These are phyloP conservation scores for Hordeum vulgare DNA, from an alignment of 176 grass and related monocot genomes.

Conservation along the genomic window DNA sequence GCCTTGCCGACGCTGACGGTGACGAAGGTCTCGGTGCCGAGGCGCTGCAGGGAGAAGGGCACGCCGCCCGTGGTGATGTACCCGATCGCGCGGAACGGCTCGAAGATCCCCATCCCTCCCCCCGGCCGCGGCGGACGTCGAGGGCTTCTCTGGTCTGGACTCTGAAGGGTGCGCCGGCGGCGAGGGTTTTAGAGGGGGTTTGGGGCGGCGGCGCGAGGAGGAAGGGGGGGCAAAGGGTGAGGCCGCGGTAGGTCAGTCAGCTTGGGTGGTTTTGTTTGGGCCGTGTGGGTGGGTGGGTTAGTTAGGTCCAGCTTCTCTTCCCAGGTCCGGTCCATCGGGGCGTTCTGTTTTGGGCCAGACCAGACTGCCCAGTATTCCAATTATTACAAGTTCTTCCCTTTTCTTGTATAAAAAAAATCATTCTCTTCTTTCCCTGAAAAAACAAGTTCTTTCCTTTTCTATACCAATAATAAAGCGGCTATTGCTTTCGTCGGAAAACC, in stretches of 20 bases:
- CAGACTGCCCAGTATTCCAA: too few relatives aligned
- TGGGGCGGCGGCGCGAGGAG: slow-evolving; percentile 34
- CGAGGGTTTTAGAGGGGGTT: slow-evolving; percentile 42
- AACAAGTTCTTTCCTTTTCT: too few relatives aligned
- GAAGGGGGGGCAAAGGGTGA: background rate
- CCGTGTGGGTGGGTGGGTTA: background rate
- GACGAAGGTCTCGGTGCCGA: slow-evolving; percentile 88
- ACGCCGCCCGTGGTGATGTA: slow-evolving; percentile 72
- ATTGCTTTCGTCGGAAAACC: too few relatives aligned
- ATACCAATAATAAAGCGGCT: too few relatives aligned
- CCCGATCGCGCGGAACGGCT: slow-evolving; percentile 87
- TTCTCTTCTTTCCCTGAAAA: too few relatives aligned
- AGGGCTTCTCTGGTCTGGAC: background rate
- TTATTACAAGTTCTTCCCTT: too few relatives aligned
- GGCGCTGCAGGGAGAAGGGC: slow-evolving; percentile 89
- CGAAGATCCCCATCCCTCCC: slow-evolving; percentile 74
- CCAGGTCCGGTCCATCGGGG: background rate
- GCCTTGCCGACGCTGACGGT: slow-evolving; percentile 87
- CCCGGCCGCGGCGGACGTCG: background rate
- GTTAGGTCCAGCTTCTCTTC: background rate
- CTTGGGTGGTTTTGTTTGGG: background rate
- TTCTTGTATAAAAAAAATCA: too few relatives aligned
- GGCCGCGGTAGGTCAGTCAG: background rate
- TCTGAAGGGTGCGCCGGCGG: slow-evolving; percentile 11
- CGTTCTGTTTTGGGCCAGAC: too few relatives aligned